A percentile compares a stretch with the other conserved stretches of the same genome.
Conservation (phyloP, 495 filamentous ascomycete species). For the Aspergillus diversus region DNA sequence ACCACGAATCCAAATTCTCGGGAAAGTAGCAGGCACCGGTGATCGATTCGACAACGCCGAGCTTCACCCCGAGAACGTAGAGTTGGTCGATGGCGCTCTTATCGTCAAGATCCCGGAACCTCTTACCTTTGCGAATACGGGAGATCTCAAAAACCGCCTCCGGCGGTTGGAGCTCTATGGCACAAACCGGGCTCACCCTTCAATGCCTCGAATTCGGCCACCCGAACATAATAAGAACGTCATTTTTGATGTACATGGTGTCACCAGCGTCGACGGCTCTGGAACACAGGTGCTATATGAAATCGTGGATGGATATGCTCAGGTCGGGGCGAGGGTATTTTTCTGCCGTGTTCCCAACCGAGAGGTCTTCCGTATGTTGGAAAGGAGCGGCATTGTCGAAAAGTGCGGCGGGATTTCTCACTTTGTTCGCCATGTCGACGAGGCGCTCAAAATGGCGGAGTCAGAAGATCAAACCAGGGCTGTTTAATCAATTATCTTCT, state of each 20-base stretch:
- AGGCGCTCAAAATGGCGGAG: constrained; percentile 81
- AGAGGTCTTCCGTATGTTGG: constrained; percentile 72
- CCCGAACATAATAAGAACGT: constrained; percentile 81
- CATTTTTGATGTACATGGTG: constrained; percentile 96
- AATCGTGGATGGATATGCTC: constrained; percentile 78
- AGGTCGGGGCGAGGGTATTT: constrained; percentile 78
- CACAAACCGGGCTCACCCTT: constrained; percentile 79
- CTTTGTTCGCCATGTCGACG: constrained; percentile 81
- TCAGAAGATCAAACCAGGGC: constrained; percentile 47
- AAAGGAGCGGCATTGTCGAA: constrained; percentile 81
- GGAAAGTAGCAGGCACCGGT: constrained; percentile 77
- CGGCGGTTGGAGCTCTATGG: constrained; percentile 87
- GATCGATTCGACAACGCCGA: constrained; percentile 89
- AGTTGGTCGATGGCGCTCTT: constrained; percentile 87
- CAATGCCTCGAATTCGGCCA: constrained; percentile 73
- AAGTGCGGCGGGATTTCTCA: constrained; percentile 71
- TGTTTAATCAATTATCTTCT: not conserved
- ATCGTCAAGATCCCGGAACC: constrained; percentile 98
- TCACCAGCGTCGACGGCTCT: constrained; percentile 88
- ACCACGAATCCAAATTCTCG: constrained; percentile 95
- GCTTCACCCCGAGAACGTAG: constrained; percentile 70
- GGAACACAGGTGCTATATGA: constrained; percentile 89
- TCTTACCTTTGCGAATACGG: constrained; percentile 95
- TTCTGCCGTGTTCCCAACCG: constrained; percentile 79
- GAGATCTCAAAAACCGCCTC: constrained; percentile 83